Base-by-base conservation (phyloP, 2,329 filamentous ascomycete genomes). In the Pseudomassariella vexata region DNA sequence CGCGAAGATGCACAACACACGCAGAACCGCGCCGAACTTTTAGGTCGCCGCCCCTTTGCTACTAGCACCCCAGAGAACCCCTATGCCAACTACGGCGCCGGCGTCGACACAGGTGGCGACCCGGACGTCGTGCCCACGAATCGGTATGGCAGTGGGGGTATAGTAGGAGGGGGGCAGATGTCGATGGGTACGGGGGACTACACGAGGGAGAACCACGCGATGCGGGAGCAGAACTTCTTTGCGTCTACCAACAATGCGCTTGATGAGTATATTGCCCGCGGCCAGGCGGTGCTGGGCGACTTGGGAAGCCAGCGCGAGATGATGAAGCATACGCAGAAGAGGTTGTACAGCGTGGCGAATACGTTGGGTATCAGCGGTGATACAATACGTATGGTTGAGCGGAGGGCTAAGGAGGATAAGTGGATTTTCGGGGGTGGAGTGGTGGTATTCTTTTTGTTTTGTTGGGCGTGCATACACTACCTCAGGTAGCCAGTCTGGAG, bases 351-450 rank as follows among this genome's bases (percentile, higher is more conserved):
- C 47, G 88, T 95, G 14, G 92, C 86, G 6, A 96, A 94, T 54
- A 96, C 92, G 15, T 63, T 98, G 28, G 92, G 92, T 1, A 76
- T 98, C 38, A 94, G 85, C 51, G 89, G 90, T 14, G 90, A 96
- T 56, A 98, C 92, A 2, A 98, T 98, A 44, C 79, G 92, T 28
- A 96, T 92, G 87, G 83, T 98, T 24, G 90, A 96, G 63, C 66
- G 92, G 46, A 72, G 92, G 41, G 88, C 92, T 30, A 84, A 79
- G 57, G 85, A 96, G 66, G 92, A 98, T 57, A 96, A 95, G 63
- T 96, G 89, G 88, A 94, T 98, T 21, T 98, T 98, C 57, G 85
- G 84, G 72, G 83, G 68, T 0, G 88, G 92, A 0, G 87, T 90
- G 3, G 60, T 94, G 5, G 60, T 92, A 21, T 98, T 98, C 59